These are phyloP conservation scores for Asterophora lycoperdoides DNA, from an alignment of 768 basidiomycete species.

Conservation along the genomic window DNA sequence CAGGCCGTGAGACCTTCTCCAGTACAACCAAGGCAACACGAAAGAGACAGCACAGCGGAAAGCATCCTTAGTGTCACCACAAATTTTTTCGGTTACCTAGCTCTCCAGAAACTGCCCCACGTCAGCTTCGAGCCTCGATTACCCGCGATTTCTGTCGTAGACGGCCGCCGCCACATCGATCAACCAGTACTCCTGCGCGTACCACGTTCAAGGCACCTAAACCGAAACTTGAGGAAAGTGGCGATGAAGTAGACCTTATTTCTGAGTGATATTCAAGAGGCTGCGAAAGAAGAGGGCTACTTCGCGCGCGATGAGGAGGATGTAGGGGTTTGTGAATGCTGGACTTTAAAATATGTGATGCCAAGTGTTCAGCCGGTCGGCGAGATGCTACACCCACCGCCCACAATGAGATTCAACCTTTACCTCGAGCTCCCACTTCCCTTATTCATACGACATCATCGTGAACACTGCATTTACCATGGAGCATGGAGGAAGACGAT, in stretches of 20 bases:
- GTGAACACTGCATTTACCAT: no score
- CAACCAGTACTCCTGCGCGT: conserved; percentile 11
- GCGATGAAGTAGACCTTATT: conserved; percentile 23
- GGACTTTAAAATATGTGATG: no score
- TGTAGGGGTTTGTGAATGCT: no score
- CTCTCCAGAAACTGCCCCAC: conserved; percentile 38
- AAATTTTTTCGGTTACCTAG: conserved; percentile 35
- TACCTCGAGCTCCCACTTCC: no score
- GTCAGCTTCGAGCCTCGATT: conserved; percentile 54
- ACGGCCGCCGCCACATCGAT: conserved; percentile 25
- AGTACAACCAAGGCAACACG: conserved; percentile 35
- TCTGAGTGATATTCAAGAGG: conserved; percentile 5
- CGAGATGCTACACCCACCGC: no score
- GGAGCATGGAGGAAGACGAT: no score
- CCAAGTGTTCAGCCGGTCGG: no score
- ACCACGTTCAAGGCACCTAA: conserved; percentile 11
- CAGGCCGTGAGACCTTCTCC: conserved; percentile 57
- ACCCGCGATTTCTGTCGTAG: conserved; percentile 27
- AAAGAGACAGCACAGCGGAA: conserved; percentile 47
- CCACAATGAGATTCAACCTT: no score
- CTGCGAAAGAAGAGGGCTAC: conserved; percentile 4
- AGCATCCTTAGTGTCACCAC: conserved; percentile 69
- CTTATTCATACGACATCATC: no score
- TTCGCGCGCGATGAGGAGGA: no score
- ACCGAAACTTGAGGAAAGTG: conserved; percentile 22